phyloP scores from a whole-genome alignment of 805 yeast genomes.

The Metschnikowia continentalis region DNA sequence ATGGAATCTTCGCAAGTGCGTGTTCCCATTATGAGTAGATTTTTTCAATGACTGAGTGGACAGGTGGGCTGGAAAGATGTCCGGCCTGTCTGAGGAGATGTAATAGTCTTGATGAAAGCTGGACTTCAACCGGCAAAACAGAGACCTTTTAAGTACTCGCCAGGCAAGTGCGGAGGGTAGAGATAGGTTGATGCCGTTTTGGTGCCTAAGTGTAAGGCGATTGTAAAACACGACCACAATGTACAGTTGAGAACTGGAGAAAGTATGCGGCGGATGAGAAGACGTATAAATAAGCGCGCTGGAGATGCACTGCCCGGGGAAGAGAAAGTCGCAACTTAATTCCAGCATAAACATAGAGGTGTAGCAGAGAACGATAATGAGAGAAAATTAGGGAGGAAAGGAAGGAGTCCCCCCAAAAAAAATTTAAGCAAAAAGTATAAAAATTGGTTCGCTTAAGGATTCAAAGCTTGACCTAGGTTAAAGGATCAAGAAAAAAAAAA shows the following conservation, averaged over 20 bases:
- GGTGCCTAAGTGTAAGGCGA: background rate
- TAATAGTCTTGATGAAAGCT: too few species aligned
- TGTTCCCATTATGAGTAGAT: background rate
- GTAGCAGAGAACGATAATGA: background rate
- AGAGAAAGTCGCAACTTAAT: background rate
- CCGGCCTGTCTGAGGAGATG: too few species aligned
- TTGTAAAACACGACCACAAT: background rate
- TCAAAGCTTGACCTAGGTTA: too few species aligned
- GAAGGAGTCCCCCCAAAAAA: too few species aligned
- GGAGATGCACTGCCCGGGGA: background rate
- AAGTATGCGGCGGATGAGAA: background rate
- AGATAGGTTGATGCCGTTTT: background rate
- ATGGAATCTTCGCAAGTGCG: background rate
- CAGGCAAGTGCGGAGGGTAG: background rate
- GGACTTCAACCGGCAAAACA: too few species aligned
- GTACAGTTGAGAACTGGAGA: background rate
- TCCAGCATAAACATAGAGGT: too few species aligned
- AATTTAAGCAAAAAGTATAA: too few species aligned
- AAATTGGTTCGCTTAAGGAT: too few species aligned
- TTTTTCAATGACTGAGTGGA: background rate
- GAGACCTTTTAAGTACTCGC: background rate
- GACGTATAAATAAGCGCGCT: background rate
- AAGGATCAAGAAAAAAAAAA: too few species aligned
- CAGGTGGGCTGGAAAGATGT: background rate
- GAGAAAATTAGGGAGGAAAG: too few species aligned